Conservation (phyloP, 352 stramenopile species). For the Globisporangium ultimum region DNA sequence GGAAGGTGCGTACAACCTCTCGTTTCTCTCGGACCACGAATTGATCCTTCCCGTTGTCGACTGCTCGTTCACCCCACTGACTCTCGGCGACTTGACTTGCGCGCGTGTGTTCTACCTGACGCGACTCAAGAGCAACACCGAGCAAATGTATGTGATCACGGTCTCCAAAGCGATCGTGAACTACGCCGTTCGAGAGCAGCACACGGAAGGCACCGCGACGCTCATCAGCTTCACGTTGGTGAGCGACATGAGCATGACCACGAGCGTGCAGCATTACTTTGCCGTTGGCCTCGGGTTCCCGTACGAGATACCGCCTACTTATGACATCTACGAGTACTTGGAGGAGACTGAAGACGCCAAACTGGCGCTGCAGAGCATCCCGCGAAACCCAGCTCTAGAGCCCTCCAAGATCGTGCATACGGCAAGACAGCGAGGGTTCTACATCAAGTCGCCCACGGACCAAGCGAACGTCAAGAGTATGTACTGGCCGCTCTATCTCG, state of each 20-base stretch:
- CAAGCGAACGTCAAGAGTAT: constrained; percentile 21
- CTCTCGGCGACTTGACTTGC: constrained; percentile 8
- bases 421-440: constrained; percentile 22
- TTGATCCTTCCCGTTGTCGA: constrained; percentile 37
- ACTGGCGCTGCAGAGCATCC: constrained; percentile 21
- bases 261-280: constrained; percentile 19
- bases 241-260: constrained; percentile 19
- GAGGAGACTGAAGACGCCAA: constrained; percentile 17
- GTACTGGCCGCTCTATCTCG: constrained; percentile 5
- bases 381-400: constrained; percentile 10
- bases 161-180: constrained; percentile 22
- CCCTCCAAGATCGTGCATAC: constrained; percentile 26
- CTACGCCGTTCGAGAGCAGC: constrained; percentile 18
- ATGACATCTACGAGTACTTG: constrained; percentile 21
- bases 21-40: constrained; percentile 21
- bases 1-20: constrained; percentile 24
- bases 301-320: constrained; percentile 15
- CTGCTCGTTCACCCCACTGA: constrained; percentile 30
- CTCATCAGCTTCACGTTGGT: constrained; percentile 27
- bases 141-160: constrained; percentile 18
- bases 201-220: constrained; percentile 14
- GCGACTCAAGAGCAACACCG: constrained; percentile 8
- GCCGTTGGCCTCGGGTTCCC: constrained; percentile 23
- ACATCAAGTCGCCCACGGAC: constrained; percentile 7
- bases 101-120: constrained; percentile 26